Conservation (phyloP, 2,329 filamentous ascomycete genomes). For the Chlorencoelia australis region DNA sequence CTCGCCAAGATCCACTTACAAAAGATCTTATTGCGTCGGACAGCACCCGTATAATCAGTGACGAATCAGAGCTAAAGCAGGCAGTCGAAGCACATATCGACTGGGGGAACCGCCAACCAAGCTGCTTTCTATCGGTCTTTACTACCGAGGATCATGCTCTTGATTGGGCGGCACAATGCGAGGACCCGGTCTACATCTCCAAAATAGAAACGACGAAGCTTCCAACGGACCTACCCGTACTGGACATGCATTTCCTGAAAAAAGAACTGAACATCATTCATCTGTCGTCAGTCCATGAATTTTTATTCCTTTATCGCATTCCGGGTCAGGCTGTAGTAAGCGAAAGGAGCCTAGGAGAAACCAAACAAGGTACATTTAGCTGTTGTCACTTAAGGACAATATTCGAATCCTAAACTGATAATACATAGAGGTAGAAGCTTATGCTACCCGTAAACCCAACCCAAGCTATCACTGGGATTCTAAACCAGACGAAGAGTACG, state of each 20-base stretch:
- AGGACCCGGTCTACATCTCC: neutral
- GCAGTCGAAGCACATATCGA: constrained; percentile 3
- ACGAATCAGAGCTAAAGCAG: constrained; percentile 3
- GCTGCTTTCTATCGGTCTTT: constrained; percentile 5
- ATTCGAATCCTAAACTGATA: constrained; percentile 1
- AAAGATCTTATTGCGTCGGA: constrained; percentile 4
- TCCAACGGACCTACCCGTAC: neutral
- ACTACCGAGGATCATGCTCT: constrained; percentile 1
- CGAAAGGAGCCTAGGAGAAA: constrained; percentile 1
- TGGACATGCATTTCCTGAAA: neutral
- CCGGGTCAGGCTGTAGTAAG: neutral
- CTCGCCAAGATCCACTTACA: neutral
- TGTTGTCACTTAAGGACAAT: neutral
- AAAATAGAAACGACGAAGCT: constrained; percentile 2
- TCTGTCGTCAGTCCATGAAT: neutral
- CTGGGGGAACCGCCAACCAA: constrained; percentile 4
- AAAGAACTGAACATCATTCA: neutral
- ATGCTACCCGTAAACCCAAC: constrained; percentile 1
- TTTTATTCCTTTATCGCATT: constrained; percentile 2
- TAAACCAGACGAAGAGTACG: constrained; percentile 1
- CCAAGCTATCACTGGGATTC: constrained; percentile 2
- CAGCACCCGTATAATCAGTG: constrained; percentile 1
- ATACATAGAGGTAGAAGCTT: constrained; percentile 1
- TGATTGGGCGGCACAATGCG: neutral
- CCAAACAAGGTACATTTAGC: neutral